A percentile compares a stretch with the other conserved stretches of the same genome.
These are phyloP conservation scores for Gigaspora rosea DNA, from an alignment of 192 early-diverging fungal species.

Conservation along the genomic window DNA sequence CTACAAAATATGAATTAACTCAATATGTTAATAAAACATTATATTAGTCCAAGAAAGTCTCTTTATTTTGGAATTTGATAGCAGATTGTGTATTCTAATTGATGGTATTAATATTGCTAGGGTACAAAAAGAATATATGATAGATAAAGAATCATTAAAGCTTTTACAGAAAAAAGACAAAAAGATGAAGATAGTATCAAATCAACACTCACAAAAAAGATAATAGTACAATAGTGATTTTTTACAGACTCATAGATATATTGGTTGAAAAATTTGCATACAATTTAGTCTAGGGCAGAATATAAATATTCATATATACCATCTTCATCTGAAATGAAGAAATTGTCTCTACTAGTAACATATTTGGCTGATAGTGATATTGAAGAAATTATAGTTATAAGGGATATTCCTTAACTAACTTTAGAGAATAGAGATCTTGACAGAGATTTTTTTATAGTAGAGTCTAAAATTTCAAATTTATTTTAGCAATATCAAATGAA, in stretches of 20 bases:
- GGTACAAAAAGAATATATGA: conserved; percentile 2
- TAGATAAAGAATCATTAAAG: not conserved
- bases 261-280: not conserved
- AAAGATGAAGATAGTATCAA: not conserved
- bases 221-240: not conserved
- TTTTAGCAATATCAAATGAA: not conserved
- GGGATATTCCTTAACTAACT: not conserved
- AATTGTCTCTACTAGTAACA: not conserved
- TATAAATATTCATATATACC: not conserved
- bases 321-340: conserved; percentile 22
- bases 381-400: not conserved
- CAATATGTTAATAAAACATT: conserved; percentile 1
- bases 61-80: conserved; percentile 19
- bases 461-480: not conserved
- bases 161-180: conserved; percentile 6
- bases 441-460: not conserved
- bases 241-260: not conserved
- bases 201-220: conserved; percentile 18
- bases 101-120: not conserved
- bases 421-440: not conserved
- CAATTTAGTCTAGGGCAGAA: conserved; percentile 8
- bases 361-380: not conserved
- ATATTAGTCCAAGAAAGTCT: conserved; percentile 20
- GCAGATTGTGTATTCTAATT: conserved; percentile 12
- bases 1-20: conserved; percentile 6